These are phyloP conservation scores for Nicotiana otophora DNA, from an alignment of 257 asterid genomes.

Conservation along the genomic window DNA sequence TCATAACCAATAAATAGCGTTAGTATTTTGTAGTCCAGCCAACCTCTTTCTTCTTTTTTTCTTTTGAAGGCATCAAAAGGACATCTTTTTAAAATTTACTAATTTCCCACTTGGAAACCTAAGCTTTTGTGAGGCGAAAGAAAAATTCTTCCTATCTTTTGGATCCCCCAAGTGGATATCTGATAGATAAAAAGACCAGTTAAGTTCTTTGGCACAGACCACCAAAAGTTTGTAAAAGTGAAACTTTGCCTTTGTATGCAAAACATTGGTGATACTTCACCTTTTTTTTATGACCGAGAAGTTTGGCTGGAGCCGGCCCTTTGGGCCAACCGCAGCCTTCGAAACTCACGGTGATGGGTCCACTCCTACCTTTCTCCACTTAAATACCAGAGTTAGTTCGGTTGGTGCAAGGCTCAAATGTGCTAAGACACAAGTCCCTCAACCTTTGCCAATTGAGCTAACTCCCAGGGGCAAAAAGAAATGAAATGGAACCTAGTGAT, in stretches of 20 bases:
- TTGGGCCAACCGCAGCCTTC: too few species aligned
- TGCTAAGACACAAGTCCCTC: too few species aligned
- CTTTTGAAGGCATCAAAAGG: background rate
- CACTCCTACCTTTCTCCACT: too few species aligned
- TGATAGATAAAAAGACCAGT: too few species aligned
- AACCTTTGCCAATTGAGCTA: too few species aligned
- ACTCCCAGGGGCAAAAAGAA: too few species aligned
- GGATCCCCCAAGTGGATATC: too few species aligned
- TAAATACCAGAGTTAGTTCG: too few species aligned
- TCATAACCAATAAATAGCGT: conserved; percentile 1
- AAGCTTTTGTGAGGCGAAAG: background rate
- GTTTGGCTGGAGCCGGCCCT: too few species aligned
- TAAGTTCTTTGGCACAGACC: background rate
- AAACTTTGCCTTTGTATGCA: background rate
- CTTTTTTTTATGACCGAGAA: too few species aligned
- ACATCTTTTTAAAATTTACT: background rate
- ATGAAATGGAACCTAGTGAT: background rate
- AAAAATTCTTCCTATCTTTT: background rate
- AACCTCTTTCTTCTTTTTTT: background rate
- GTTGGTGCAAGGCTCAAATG: too few species aligned
- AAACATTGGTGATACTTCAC: background rate
- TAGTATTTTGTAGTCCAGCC: background rate
- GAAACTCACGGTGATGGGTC: too few species aligned
- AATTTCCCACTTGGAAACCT: background rate
- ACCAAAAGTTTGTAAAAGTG: background rate